Evolutionary conservation across 345 rosid genomes (phyloP).

Genomic region (Turritis glabra): DNA sequence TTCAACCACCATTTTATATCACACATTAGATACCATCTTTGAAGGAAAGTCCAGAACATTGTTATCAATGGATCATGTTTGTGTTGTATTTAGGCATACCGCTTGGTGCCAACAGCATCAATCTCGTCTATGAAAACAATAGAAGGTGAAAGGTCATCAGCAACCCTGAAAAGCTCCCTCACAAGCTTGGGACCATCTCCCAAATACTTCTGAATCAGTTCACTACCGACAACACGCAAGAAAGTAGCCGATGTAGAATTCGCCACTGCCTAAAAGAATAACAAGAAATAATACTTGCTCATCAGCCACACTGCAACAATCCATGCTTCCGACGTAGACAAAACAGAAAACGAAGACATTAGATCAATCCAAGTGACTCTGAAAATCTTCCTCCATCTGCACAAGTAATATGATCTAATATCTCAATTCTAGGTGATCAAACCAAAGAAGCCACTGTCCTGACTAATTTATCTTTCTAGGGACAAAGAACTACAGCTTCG

Average conservation of each 20-base stretch:
- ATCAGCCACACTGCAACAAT: not conserved
- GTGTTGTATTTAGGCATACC: slow-evolving; percentile 48
- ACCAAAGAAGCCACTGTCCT: not conserved
- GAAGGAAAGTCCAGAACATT: not conserved
- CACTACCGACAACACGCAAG: slow-evolving; percentile 95
- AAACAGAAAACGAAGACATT: not conserved
- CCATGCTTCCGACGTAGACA: not conserved
- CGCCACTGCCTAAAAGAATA: slow-evolving; percentile 78
- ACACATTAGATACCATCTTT: not conserved
- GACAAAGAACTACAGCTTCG: not conserved
- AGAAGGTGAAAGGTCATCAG: slow-evolving; percentile 91
- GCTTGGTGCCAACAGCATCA: slow-evolving; percentile 95
- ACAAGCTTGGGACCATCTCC: slow-evolving; percentile 97
- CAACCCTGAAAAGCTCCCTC: slow-evolving; percentile 94
- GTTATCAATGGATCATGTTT: not conserved
- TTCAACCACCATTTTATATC: not conserved
- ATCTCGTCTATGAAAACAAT: slow-evolving; percentile 97
- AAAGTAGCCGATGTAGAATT: slow-evolving; percentile 97
- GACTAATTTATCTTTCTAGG: not conserved
- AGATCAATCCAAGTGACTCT: not conserved
- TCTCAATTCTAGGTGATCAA: not conserved
- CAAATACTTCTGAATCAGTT: slow-evolving; percentile 90
- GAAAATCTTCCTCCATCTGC: not conserved
- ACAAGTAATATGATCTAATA: not conserved
- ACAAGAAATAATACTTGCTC: slow-evolving; percentile 16